Evolutionary conservation across 2,329 filamentous ascomycete species (phyloP).

Genomic region (Hypomyces perniciosus): DNA sequence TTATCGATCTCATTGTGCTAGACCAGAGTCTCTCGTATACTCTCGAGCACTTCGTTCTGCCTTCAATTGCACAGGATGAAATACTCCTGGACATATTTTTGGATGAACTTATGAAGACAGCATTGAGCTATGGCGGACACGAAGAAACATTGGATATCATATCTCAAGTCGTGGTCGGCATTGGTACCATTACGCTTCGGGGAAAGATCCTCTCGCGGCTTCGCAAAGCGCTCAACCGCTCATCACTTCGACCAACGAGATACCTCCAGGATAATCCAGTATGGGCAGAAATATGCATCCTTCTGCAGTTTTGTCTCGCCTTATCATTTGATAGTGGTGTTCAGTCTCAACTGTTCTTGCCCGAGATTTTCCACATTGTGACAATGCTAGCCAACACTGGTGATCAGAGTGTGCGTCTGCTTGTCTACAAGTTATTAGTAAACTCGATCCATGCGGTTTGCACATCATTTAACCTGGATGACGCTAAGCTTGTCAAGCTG

Average conservation of each 20-base stretch:
- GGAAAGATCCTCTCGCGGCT: constrained; percentile 60
- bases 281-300: constrained; percentile 63
- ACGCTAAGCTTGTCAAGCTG: constrained; percentile 50
- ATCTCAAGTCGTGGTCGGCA: constrained; percentile 56
- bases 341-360: constrained; percentile 61
- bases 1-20: constrained; percentile 58
- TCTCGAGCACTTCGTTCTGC: constrained; percentile 62
- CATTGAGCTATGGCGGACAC: constrained; percentile 49
- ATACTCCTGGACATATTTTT: constrained; percentile 60
- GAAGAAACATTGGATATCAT: constrained; percentile 56
- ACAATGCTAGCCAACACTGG: constrained; percentile 66
- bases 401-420: constrained; percentile 46
- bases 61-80: constrained; percentile 58
- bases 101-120: constrained; percentile 61
- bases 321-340: constrained; percentile 63
- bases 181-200: constrained; percentile 59
- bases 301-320: constrained; percentile 60
- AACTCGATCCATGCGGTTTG: constrained; percentile 64
- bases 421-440: constrained; percentile 58
- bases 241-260: constrained; percentile 60
- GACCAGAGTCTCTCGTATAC: constrained; percentile 54
- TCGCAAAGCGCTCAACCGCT: constrained; percentile 61
- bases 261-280: constrained; percentile 60
- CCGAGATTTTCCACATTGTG: constrained; percentile 64
- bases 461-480: constrained; percentile 58